phyloP scores from a whole-genome alignment of 169 alveolate genomes.

The Toxoplasma gondii region DNA sequence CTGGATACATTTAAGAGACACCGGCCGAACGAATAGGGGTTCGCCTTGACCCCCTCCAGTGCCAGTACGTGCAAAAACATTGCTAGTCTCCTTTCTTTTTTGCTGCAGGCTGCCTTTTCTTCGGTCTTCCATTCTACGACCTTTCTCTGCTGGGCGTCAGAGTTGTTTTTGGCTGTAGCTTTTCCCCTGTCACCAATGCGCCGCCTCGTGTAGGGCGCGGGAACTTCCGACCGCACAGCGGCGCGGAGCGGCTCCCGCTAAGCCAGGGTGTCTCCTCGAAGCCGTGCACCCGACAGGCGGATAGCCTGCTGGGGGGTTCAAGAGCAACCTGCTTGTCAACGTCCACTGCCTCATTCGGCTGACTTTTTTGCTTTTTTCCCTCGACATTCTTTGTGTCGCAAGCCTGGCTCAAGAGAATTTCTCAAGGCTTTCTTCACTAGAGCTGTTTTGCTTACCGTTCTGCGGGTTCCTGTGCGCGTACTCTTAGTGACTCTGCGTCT shows the following conservation, averaged over 20 bases:
- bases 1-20: too few species aligned
- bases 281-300: slow-evolving; percentile 4
- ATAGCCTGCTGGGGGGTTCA: not conserved
- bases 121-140: not conserved
- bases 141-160: not conserved
- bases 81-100: too few species aligned
- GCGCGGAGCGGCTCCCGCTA: not conserved
- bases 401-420: not conserved
- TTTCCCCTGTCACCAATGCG: not conserved
- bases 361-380: not conserved
- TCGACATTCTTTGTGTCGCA: not conserved
- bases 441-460: not conserved
- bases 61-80: too few species aligned
- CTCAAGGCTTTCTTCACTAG: not conserved
- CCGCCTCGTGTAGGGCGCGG: not conserved
- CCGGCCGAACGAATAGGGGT: too few species aligned
- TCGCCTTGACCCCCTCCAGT: too few species aligned
- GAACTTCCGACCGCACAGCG: not conserved
- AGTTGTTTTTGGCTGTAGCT: not conserved
- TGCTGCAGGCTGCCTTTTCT: not conserved
- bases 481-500: not conserved
- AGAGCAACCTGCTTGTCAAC: not conserved
- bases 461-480: not conserved
- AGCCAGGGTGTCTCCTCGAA: not conserved
- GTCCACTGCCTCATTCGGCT: not conserved